Conservation (phyloP, 768 basidiomycete genomes). For the Epithele typhae region DNA sequence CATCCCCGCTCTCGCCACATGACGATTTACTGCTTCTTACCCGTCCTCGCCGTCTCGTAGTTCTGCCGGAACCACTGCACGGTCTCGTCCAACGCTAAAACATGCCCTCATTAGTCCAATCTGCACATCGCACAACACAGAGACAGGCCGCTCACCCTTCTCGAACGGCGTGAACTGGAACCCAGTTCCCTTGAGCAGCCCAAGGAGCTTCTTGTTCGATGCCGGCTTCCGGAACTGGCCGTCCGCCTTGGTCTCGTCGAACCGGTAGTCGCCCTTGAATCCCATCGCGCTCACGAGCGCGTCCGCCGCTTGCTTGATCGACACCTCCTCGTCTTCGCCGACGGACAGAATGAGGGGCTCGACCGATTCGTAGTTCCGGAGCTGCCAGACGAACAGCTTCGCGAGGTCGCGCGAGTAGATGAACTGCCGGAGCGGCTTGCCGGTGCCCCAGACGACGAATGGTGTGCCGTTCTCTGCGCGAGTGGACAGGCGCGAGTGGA, state of each 20-base stretch:
- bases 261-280: constrained; percentile 75
- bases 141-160: constrained; percentile 43
- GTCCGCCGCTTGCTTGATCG: constrained; percentile 86
- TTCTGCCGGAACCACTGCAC: constrained; percentile 89
- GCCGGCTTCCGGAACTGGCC: constrained; percentile 97
- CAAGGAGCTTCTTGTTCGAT: constrained; percentile 81
- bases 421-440: constrained; percentile 93
- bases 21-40: constrained; percentile 28
- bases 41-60: constrained; percentile 66
- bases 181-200: constrained; percentile 53
- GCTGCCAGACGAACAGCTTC: constrained; percentile 90
- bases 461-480: constrained; percentile 69
- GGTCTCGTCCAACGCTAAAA: constrained; percentile 66
- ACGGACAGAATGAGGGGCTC: constrained; percentile 94
- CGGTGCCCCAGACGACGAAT: constrained; percentile 85
- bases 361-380: constrained; percentile 87
- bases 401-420: constrained; percentile 97
- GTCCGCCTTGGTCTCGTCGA: constrained; percentile 80
- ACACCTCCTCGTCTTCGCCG: constrained; percentile 91
- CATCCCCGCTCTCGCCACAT: no score
- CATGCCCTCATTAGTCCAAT: background rate
- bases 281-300: constrained; percentile 83
- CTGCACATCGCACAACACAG: background rate
- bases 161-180: constrained; percentile 94
- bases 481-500: background rate